Conservation (phyloP, 2,329 filamentous ascomycete species). For the Colletotrichum acutatum region DNA sequence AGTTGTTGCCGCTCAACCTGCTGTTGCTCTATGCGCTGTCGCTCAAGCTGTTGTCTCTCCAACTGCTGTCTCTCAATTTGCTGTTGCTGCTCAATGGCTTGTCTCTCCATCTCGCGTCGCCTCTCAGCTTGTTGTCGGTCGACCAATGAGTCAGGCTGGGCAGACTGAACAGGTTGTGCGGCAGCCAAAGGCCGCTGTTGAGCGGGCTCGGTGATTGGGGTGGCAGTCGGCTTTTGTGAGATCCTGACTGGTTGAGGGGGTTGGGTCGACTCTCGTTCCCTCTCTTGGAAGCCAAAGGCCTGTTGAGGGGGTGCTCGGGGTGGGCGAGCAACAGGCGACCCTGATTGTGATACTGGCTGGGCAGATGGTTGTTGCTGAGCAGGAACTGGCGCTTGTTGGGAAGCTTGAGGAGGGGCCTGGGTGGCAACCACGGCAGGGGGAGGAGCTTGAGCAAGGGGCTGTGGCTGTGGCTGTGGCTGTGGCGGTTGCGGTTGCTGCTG, state of each 20-base stretch:
- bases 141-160: conserved; percentile 44
- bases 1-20: conserved; percentile 38
- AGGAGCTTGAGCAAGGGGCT: conserved; percentile 31
- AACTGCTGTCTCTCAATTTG: conserved; percentile 19
- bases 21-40: conserved; percentile 38
- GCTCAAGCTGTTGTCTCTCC: conserved; percentile 34
- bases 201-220: conserved; percentile 46
- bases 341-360: conserved; percentile 53
- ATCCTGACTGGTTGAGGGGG: conserved; percentile 51
- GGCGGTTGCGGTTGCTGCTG: conserved; percentile 37
- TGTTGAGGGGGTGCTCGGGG: conserved; percentile 54
- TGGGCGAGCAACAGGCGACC: conserved; percentile 58
- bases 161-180: conserved; percentile 47
- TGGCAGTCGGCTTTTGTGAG: conserved; percentile 51
- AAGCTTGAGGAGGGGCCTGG: conserved; percentile 29
- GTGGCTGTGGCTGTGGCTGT: conserved; percentile 26
- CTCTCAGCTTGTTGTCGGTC: conserved; percentile 41
- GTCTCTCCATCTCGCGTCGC: conserved; percentile 42
- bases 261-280: conserved; percentile 50
- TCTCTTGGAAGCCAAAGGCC: conserved; percentile 57
- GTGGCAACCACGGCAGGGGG: conserved; percentile 30
- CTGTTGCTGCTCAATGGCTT: conserved; percentile 38
- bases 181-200: conserved; percentile 48
- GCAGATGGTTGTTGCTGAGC: conserved; percentile 47
- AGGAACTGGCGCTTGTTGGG: conserved; percentile 41